Evolutionary conservation across 2,329 filamentous ascomycete genomes (phyloP), one percentile per base, ranked within the genome.

Genomic region (Curvularia spicifera): DNA sequence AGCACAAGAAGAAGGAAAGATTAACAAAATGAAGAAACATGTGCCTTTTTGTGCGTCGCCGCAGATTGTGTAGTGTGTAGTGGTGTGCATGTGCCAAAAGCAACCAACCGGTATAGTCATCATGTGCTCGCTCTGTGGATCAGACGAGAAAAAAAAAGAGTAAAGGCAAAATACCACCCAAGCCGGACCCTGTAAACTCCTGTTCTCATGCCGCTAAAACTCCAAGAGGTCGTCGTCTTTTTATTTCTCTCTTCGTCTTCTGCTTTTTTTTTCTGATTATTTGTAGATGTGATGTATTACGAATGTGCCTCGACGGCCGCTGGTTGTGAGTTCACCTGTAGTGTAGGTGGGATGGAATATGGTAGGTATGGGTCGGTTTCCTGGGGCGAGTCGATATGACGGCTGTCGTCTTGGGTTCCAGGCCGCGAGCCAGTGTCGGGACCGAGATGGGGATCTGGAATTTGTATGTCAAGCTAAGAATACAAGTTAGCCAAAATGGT

Each of bases 391-490:
- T 60, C 47, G 0, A 48, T 44, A 29, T 54, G 48, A 26, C 60
- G 57, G 9, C 67, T 58, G 43, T 75, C 69, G 56, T 73, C 65
- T 53, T 71, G 63, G 1, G 72, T 75, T 15, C 62, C 60, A 2
- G 71, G 71, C 7, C 68, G 64, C 8, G 71, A 69, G 53, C 64
- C 68, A 7, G 61, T 69, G 40, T 77, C 75, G n/a, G 73, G 67
- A 48, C 73, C 73, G 58, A 92, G 87, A 67, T 91, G 89, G 1
- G 91, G 90, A 73, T 93, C 90, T 4, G 89, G 88, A 56, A 93
- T 91, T 78, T 93, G 89, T 48, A 93, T 91, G 68, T 93, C 90
- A 67, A 93, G 83, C 89, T 91, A 57, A 20, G 45, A 10, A 4
- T 5, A 33, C 53, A 13, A 51, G 47, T 53, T 24, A 31, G 24